phyloP scores from a whole-genome alignment of 305 asterid genomes.

The Fraxinus sp. region DNA sequence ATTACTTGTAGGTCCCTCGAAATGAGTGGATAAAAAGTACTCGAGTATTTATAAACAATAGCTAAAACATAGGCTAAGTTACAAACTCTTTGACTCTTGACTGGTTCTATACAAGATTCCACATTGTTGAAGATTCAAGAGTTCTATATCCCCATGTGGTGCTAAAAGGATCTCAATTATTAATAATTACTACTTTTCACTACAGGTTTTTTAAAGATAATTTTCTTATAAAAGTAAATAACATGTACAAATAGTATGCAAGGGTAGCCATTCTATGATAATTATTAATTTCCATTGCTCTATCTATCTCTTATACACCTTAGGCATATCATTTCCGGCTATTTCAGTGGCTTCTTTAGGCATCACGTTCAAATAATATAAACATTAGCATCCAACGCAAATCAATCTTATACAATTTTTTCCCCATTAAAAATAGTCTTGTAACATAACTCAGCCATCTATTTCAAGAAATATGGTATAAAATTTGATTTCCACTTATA shows the following conservation, averaged over 20 bases:
- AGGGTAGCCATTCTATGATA: neutral
- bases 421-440: neutral
- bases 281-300: neutral
- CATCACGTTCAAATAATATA: neutral
- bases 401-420: neutral
- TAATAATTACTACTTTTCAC: neutral
- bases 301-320: neutral
- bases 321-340: neutral
- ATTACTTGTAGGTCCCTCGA: neutral
- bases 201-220: neutral
- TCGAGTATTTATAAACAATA: neutral
- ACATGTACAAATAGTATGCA: neutral
- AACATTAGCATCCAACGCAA: neutral
- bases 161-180: neutral
- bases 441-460: neutral
- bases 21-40: neutral
- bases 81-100: neutral
- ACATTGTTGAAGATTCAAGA: neutral
- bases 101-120: neutral
- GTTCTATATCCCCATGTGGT: neutral
- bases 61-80: neutral
- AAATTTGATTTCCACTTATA: neutral
- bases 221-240: neutral
- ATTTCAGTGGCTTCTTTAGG: neutral
- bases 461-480: neutral